phyloP scores from a whole-genome alignment of 2,329 filamentous ascomycete genomes.

The Fonsecaea monophora region DNA sequence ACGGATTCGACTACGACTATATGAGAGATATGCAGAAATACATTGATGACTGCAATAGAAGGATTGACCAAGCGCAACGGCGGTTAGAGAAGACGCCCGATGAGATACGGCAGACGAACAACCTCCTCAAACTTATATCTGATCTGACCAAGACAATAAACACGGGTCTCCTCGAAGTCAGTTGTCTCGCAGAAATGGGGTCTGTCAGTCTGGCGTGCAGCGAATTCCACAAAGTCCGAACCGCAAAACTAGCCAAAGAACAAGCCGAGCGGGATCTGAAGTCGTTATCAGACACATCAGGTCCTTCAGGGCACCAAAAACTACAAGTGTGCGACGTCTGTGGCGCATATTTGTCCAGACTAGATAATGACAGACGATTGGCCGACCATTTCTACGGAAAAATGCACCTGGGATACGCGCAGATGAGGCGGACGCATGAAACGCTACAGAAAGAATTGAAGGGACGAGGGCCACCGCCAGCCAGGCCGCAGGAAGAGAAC shows the following conservation, averaged over 20 bases:
- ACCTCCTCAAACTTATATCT: constrained; percentile 82
- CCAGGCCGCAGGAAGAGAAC: constrained; percentile 50
- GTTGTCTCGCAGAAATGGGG: constrained; percentile 80
- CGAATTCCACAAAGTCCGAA: constrained; percentile 84
- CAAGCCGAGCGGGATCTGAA: constrained; percentile 89
- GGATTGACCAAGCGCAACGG: constrained; percentile 89
- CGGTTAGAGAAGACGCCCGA: constrained; percentile 89
- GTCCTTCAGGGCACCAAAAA: constrained; percentile 94
- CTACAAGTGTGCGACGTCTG: constrained; percentile 98
- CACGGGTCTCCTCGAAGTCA: constrained; percentile 82
- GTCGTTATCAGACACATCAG: constrained; percentile 86
- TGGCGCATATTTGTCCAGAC: constrained; percentile 86
- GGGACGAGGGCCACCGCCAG: constrained; percentile 68
- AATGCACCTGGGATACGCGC: constrained; percentile 97
- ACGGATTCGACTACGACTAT: constrained; percentile 96
- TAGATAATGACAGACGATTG: constrained; percentile 92
- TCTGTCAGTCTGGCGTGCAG: constrained; percentile 82
- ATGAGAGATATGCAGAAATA: constrained; percentile 94
- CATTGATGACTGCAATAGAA: constrained; percentile 93
- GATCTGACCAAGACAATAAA: constrained; percentile 81
- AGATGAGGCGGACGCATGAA: constrained; percentile 95
- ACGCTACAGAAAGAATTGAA: constrained; percentile 86
- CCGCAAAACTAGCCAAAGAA: constrained; percentile 79
- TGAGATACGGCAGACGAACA: constrained; percentile 94
- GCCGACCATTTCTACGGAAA: constrained; percentile 99